These are phyloP conservation scores for Nakazawaea molendinolei DNA, from an alignment of 805 yeast genomes.

Conservation along the genomic window DNA sequence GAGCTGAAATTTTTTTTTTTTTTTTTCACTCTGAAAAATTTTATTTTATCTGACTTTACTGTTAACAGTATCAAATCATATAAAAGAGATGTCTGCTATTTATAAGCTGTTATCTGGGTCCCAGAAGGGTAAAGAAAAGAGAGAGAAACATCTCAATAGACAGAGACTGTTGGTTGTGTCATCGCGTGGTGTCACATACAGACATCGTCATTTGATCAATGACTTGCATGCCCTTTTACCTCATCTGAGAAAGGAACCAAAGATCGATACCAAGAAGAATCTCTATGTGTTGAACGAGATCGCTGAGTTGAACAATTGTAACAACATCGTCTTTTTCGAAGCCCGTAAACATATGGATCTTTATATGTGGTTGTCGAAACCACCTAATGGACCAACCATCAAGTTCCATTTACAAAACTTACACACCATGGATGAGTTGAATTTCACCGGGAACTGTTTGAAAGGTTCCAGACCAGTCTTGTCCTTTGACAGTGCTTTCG, in stretches of 20 bases:
- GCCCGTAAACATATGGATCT: slow-evolving; percentile 94
- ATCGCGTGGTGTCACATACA: slow-evolving; percentile 88
- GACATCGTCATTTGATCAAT: slow-evolving; percentile 90
- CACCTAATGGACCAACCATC: slow-evolving; percentile 96
- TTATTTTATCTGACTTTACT: background rate
- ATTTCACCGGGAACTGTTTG: slow-evolving; percentile 93
- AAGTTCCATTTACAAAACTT: slow-evolving; percentile 91
- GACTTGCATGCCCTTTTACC: slow-evolving; percentile 80
- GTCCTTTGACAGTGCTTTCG: slow-evolving; percentile 81
- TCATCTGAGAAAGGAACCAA: slow-evolving; percentile 94
- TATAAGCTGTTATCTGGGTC: slow-evolving; percentile 52
- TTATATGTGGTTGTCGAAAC: slow-evolving; percentile 90
- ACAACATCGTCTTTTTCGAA: slow-evolving; percentile 89
- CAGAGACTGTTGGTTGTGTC: slow-evolving; percentile 87
- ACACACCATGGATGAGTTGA: slow-evolving; percentile 92
- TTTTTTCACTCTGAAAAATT: too few species aligned
- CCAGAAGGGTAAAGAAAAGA: slow-evolving; percentile 30
- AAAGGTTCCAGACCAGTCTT: slow-evolving; percentile 93
- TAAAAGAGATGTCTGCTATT: slow-evolving; percentile 70
- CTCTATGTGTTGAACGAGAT: slow-evolving; percentile 86
- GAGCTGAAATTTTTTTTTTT: too few species aligned
- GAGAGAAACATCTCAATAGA: slow-evolving; percentile 63
- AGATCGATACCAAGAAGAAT: slow-evolving; percentile 88
- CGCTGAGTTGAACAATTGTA: slow-evolving; percentile 96
- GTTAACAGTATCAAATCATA: too few species aligned